Conservation (phyloP, 208 protist species). For the Perkinsela sp. region DNA sequence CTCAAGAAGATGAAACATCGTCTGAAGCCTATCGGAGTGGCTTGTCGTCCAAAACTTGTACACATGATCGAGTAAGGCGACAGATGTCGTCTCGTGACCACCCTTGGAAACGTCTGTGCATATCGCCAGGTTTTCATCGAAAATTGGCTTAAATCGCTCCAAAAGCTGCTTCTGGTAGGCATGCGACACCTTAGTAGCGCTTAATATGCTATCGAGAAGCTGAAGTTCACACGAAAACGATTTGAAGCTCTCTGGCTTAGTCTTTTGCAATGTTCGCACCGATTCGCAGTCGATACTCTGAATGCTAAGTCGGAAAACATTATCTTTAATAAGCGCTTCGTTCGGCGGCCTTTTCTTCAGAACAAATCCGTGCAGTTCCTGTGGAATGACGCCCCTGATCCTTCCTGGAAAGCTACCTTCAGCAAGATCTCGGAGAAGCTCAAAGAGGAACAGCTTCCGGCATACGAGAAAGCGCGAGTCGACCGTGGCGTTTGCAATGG, state of each 20-base stretch:
- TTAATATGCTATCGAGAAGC: not conserved
- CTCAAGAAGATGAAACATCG: not conserved
- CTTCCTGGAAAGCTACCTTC: not conserved
- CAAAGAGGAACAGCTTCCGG: not conserved
- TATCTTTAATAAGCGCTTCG: not conserved
- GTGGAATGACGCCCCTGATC: not conserved
- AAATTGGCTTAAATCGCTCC: not conserved
- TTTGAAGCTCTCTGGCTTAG: not conserved
- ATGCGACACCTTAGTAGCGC: not conserved
- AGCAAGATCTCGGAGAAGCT: not conserved
- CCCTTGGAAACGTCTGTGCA: not conserved
- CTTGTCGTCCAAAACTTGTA: not conserved
- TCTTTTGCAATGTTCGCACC: not conserved
- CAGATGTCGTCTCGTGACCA: not conserved
- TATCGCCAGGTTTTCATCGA: not conserved
- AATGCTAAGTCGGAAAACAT: not conserved
- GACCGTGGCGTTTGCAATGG: not conserved
- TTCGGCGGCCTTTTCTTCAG: not conserved
- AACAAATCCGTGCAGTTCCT: not conserved
- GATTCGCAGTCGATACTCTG: not conserved
- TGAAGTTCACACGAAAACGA: not conserved
- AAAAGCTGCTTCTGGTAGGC: slow-evolving; percentile 1
- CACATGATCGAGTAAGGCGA: not conserved
- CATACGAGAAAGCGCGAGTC: not conserved
- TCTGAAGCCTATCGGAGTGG: not conserved